Percentiles rank a stretch among this genome's conserved stretches.
Conservation (phyloP, 73 alveolate species). For the Blepharisma stoltei region DNA sequence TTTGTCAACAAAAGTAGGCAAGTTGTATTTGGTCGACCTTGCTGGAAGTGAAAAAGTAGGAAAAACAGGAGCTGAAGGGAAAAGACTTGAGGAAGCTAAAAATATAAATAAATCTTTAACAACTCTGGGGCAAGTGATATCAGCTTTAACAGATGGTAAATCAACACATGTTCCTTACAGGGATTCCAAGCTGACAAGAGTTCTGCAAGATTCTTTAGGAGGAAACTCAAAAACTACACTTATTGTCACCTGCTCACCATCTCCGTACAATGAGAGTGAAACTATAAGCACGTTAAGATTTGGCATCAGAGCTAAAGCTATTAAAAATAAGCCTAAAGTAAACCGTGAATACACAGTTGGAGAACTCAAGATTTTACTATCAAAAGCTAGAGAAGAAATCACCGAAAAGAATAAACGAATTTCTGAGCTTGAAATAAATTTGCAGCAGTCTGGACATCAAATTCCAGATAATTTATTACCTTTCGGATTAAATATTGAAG, state of each 20-base stretch:
- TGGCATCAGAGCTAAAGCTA: constrained; percentile 94
- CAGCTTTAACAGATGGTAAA: constrained; percentile 36
- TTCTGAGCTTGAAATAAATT: no score
- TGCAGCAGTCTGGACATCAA: no score
- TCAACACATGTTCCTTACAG: constrained; percentile 54
- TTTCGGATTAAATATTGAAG: background rate
- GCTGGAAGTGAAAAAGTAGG: constrained; percentile 78
- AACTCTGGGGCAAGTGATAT: constrained; percentile 74
- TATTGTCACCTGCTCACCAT: constrained; percentile 96
- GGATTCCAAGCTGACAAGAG: constrained; percentile 64
- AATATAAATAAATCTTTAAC: constrained; percentile 60
- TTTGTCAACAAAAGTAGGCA: constrained; percentile 47
- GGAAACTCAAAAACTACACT: constrained; percentile 97
- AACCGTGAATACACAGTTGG: constrained; percentile 37
- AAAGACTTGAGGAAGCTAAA: constrained; percentile 47
- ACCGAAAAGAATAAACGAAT: no score
- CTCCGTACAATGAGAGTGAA: constrained; percentile 94
- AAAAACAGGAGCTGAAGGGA: constrained; percentile 65
- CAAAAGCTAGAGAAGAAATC: no score
- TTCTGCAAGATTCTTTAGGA: constrained; percentile 94
- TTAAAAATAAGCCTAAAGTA: constrained; percentile 92
- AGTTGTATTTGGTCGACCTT: constrained; percentile 70
- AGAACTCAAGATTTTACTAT: no score
- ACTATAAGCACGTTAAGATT: constrained; percentile 90
- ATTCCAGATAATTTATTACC: no score